Evolutionary conservation across 768 basidiomycete genomes (phyloP), one percentile per base, ranked within the genome.

Genomic region (Mycena filopes): DNA sequence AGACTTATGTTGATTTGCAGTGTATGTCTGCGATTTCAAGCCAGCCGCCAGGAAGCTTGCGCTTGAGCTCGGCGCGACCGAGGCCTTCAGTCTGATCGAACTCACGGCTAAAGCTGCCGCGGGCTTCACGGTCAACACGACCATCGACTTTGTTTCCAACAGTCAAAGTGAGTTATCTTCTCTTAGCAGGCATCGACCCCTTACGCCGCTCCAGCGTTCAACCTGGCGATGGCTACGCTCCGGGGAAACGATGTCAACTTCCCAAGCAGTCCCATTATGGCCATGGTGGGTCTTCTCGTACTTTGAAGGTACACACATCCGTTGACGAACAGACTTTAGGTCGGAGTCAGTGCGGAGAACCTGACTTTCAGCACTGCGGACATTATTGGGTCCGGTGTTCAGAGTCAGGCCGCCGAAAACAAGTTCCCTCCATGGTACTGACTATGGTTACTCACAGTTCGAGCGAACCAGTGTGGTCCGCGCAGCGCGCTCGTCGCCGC

Each of bases 11-110:
- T 29, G 12, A n/a, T 38, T n/a, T 41, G 1, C 62, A 46, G 74
- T 74, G 2, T 74, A 68, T 54, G 74, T 69, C 7, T 60, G 63
- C 41, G 73, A 74, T 55, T 64, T 67, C 55, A 67, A 67, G 45
- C 69, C 69, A 8, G 66, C 47, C 2, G 70, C 72, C 12, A 67
- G 72, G 4, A 53, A 68, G 47, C 65, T 74, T 3, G 71, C 74
- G 2, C 18, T 69, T 18, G 54, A 70, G 28, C 61, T 71, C n/a
- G 73, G 73, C 28, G 74, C 74, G 2, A 60, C 45, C 43, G 60
- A 62, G 20, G 74, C 68, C 2, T 72, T 70, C 49, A 55, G 67
- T 31, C 65, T 64, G 11, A 57, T 59, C 5, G 66, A 73, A 20
- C 63, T 75, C 4, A 66, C 62, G 2, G 43, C 53, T 18, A 57